Conservation (phyloP, 495 filamentous ascomycete species). For the Astrothelium subdiscretum region DNA sequence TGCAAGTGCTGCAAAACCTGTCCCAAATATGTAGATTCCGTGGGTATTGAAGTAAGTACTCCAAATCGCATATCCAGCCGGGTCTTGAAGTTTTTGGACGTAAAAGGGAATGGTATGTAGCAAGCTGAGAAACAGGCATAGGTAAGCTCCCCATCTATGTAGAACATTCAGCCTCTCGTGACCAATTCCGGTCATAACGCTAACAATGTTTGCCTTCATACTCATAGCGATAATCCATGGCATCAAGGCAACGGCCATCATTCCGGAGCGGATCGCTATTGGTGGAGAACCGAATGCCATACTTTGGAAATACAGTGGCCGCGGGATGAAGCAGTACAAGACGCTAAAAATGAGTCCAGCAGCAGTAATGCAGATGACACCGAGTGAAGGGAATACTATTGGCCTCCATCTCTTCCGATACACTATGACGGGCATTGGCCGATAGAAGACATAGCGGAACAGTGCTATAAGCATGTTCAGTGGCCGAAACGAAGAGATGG, state of each 20-base stretch:
- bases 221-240: conserved; percentile 86
- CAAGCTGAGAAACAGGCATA: conserved; percentile 71
- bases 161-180: conserved; percentile 88
- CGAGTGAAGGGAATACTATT: conserved; percentile 65
- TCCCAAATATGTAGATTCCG: conserved; percentile 69
- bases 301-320: conserved; percentile 73
- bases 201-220: conserved; percentile 84
- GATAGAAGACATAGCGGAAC: conserved; percentile 76
- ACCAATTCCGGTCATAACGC: conserved; percentile 76
- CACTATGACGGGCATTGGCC: conserved; percentile 58
- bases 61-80: conserved; percentile 56
- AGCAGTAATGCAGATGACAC: conserved; percentile 51
- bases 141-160: conserved; percentile 85
- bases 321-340: conserved; percentile 72
- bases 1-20: conserved; percentile 73
- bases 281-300: conserved; percentile 81
- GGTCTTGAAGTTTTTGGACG: conserved; percentile 72
- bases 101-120: conserved; percentile 86
- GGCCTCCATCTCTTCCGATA: conserved; percentile 42
- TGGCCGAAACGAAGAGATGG: conserved; percentile 55
- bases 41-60: conserved; percentile 47
- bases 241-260: conserved; percentile 87
- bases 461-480: conserved; percentile 66
- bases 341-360: conserved; percentile 58
- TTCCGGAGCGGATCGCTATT: conserved; percentile 77